A percentile compares a stretch with the other conserved stretches of the same genome.
Evolutionary conservation across 2,329 filamentous ascomycete species (phyloP).

Genomic region (Trichoderma atrobrunneum): DNA sequence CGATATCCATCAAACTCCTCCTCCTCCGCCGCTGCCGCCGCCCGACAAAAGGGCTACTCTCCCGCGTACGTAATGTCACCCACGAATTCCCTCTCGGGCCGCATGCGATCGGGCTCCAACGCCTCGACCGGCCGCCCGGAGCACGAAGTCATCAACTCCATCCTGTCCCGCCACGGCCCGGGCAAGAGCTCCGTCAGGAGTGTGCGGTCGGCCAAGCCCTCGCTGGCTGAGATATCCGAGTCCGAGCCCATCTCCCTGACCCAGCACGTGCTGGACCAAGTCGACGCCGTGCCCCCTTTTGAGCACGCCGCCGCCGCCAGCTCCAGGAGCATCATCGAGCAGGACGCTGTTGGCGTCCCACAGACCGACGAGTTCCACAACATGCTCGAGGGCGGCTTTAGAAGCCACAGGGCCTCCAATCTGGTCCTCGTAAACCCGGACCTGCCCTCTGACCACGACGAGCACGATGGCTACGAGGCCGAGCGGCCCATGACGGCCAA

Average conservation of each 20-base stretch:
- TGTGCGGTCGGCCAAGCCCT: conserved; percentile 49
- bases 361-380: conserved; percentile 35
- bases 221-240: conserved; percentile 56
- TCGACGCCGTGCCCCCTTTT: conserved; percentile 43
- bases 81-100: conserved; percentile 57
- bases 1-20: conserved; percentile 52
- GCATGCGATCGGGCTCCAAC: conserved; percentile 55
- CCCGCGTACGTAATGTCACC: conserved; percentile 63
- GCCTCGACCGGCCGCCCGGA: conserved; percentile 43
- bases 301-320: conserved; percentile 29
- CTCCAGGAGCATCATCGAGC: conserved; percentile 27
- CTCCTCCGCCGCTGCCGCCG: conserved; percentile 49
- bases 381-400: conserved; percentile 32
- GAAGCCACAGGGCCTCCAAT: conserved; percentile 1
- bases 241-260: conserved; percentile 52
- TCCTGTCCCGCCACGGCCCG: conserved; percentile 50
- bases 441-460: neutral
- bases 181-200: conserved; percentile 55
- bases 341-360: conserved; percentile 33
- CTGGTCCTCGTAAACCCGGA: conserved; percentile 18
- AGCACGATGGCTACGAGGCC: conserved; percentile 25
- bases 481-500: conserved; percentile 43
- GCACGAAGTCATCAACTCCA: conserved; percentile 40
- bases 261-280: conserved; percentile 52
- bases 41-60: neutral